phyloP scores from a whole-genome alignment of 2,329 filamentous ascomycete species.

The Xylaria sp. region DNA sequence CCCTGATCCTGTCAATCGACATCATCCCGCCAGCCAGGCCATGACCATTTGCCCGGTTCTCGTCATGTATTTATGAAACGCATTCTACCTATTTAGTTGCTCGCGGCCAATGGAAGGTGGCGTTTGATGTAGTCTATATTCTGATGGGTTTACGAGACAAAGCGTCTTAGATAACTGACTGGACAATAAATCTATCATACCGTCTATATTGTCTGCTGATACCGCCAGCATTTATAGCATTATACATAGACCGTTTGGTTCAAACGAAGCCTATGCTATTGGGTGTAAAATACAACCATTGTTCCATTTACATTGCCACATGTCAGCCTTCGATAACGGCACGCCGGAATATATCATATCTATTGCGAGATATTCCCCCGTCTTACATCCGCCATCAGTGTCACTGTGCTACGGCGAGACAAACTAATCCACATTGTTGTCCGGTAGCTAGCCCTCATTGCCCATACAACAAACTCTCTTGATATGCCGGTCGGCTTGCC shows the following conservation, averaged over 20 bases:
- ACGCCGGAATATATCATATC: background rate
- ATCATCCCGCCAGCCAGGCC: background rate
- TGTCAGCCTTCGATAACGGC: background rate
- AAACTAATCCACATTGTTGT: background rate
- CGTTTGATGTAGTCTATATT: background rate
- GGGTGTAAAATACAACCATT: background rate
- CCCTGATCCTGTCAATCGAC: background rate
- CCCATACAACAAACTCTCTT: background rate
- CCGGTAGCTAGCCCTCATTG: conserved; percentile 1
- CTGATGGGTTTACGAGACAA: no score
- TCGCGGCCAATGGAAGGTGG: background rate
- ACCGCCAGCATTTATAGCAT: background rate
- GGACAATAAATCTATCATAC: background rate
- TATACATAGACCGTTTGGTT: background rate
- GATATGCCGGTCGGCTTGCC: background rate
- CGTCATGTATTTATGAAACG: background rate
- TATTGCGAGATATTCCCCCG: conserved; percentile 1
- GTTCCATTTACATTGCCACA: background rate
- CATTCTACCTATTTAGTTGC: background rate
- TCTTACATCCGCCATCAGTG: background rate
- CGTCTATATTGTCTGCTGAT: background rate
- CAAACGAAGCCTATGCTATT: background rate
- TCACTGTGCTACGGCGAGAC: background rate
- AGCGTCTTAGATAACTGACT: no score
- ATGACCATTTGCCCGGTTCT: background rate